phyloP scores from a whole-genome alignment of 2,329 filamentous ascomycete genomes.

The Xylaria sp. region DNA sequence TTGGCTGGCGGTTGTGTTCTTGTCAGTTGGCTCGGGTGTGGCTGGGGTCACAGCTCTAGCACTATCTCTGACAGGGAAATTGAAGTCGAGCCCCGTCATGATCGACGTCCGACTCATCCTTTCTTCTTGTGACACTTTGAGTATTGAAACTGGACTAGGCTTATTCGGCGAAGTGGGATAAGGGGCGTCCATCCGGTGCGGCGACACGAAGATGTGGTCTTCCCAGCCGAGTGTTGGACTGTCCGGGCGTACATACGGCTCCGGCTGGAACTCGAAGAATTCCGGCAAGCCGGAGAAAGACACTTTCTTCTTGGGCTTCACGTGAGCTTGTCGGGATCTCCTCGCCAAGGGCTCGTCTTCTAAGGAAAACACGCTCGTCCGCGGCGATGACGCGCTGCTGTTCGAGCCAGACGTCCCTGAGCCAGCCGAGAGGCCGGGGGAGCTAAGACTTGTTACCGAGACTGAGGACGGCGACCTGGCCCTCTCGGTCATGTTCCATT shows the following conservation, averaged over 20 bases:
- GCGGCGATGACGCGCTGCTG: slow-evolving; percentile 52
- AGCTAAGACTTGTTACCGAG: slow-evolving; percentile 51
- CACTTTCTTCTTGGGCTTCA: slow-evolving; percentile 49
- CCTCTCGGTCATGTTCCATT: slow-evolving; percentile 46
- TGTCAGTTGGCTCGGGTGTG: not conserved
- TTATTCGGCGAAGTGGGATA: slow-evolving; percentile 11
- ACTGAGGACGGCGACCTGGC: slow-evolving; percentile 46
- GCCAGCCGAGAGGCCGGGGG: slow-evolving; percentile 53
- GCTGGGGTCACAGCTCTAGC: not conserved
- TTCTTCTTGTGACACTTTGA: slow-evolving; percentile 6
- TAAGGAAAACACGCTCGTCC: slow-evolving; percentile 48
- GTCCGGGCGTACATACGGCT: slow-evolving; percentile 61
- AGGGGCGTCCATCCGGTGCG: not conserved
- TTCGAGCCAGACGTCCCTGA: slow-evolving; percentile 54
- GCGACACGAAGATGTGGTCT: slow-evolving; percentile 39
- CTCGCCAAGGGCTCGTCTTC: slow-evolving; percentile 29
- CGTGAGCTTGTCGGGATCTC: slow-evolving; percentile 11
- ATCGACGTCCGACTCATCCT: not conserved
- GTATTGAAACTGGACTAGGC: slow-evolving; percentile 4
- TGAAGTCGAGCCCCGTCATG: not conserved
- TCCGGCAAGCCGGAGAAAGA: slow-evolving; percentile 48
- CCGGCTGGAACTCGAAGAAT: slow-evolving; percentile 42
- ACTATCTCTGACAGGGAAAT: not conserved
- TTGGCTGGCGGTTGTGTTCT: slow-evolving; percentile 17
- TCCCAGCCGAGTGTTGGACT: slow-evolving; percentile 64